These are phyloP conservation scores for Penicillium sp. DNA, from an alignment of 2,329 filamentous ascomycete species.

Conservation along the genomic window DNA sequence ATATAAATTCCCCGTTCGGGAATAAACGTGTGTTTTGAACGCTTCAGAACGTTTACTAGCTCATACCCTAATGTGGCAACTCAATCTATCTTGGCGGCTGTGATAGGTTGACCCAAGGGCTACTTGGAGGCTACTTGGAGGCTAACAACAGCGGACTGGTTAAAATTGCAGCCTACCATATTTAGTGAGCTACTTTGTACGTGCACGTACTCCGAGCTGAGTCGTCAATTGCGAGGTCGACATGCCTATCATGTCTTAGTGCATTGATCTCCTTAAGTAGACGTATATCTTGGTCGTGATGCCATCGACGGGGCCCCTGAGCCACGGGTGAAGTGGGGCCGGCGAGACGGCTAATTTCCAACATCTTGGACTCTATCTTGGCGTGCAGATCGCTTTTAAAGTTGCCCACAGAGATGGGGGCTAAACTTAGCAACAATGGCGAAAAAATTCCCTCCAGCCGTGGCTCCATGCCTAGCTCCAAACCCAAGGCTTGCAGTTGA, in stretches of 20 bases:
- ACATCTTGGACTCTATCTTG: not conserved
- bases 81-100: too few species aligned
- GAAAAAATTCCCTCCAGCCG: not conserved
- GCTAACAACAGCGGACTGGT: too few species aligned
- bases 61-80: too few species aligned
- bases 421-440: not conserved
- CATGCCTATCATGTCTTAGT: not conserved
- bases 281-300: not conserved
- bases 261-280: not conserved
- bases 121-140: too few species aligned
- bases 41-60: too few species aligned
- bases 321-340: not conserved
- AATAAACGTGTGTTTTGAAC: too few species aligned
- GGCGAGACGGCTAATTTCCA: not conserved
- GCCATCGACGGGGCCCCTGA: not conserved
- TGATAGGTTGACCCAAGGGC: too few species aligned
- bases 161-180: too few species aligned
- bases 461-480: not conserved
- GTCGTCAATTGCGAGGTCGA: too few species aligned
- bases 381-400: not conserved
- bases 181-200: too few species aligned
- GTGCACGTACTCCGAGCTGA: too few species aligned
- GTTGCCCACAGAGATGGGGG: not conserved
- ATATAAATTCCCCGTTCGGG: too few species aligned
- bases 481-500: not conserved